Conservation (phyloP, 805 yeast species). For the Kurtzmaniella fragi region DNA sequence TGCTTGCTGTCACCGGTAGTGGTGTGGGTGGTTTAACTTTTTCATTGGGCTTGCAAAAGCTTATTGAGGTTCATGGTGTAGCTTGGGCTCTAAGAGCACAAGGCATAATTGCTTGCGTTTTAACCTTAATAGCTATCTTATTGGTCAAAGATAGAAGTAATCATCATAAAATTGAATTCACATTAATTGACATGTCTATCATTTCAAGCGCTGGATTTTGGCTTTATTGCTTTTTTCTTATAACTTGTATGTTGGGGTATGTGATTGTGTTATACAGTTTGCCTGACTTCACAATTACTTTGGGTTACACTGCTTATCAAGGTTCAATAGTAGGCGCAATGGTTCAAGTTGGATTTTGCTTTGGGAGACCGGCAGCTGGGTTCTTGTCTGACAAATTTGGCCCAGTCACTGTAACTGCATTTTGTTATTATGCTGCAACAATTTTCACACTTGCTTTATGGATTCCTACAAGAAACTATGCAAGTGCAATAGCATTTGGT, state of each 20-base stretch:
- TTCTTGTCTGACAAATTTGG: slow-evolving; percentile 43
- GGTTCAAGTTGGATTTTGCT: slow-evolving; percentile 49
- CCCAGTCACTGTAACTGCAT: slow-evolving; percentile 33
- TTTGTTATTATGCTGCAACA: slow-evolving; percentile 13
- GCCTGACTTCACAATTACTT: slow-evolving; percentile 51
- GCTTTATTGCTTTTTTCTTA: slow-evolving; percentile 31
- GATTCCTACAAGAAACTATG: slow-evolving; percentile 44
- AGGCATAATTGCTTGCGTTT: slow-evolving; percentile 20
- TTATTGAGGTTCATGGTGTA: slow-evolving; percentile 26
- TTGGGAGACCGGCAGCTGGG: slow-evolving; percentile 51
- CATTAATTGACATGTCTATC: slow-evolving; percentile 32
- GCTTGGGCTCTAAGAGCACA: slow-evolving; percentile 45
- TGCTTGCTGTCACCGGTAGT: slow-evolving; percentile 38
- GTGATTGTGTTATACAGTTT: slow-evolving; percentile 49
- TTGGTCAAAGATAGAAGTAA: slow-evolving; percentile 6
- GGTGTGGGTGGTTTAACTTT: slow-evolving; percentile 45
- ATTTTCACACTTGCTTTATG: slow-evolving; percentile 20
- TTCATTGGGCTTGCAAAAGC: slow-evolving; percentile 37
- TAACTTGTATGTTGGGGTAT: slow-evolving; percentile 48
- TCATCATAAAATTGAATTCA: slow-evolving; percentile 11
- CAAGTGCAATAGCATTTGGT: slow-evolving; percentile 45
- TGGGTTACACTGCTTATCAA: slow-evolving; percentile 46
- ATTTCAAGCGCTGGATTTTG: slow-evolving; percentile 36
- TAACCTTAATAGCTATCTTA: slow-evolving; percentile 10
- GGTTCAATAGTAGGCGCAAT: slow-evolving; percentile 52